Evolutionary conservation across 192 early-diverging fungal genomes (phyloP).

Genomic region (Backusella mclennaniae): DNA sequence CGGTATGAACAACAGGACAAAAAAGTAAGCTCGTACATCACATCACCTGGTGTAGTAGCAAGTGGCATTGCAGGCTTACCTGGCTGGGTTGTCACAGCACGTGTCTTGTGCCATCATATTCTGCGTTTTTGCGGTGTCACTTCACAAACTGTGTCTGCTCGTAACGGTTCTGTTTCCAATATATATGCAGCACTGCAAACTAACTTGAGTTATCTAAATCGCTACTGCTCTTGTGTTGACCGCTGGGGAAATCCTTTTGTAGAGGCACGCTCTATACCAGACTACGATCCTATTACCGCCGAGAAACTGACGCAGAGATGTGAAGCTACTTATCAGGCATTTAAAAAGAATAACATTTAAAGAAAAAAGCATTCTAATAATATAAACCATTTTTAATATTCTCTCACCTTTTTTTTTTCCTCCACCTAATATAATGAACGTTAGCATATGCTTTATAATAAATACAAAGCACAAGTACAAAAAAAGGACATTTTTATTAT

Average conservation of each 20-base stretch:
- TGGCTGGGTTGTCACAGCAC: slow-evolving; percentile 28
- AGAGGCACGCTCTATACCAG: background rate
- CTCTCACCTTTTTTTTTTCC: too few species aligned
- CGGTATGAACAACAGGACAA: slow-evolving; percentile 11
- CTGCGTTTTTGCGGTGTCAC: slow-evolving; percentile 42
- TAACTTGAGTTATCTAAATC: background rate
- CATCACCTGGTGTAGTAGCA: slow-evolving; percentile 56
- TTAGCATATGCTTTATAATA: background rate
- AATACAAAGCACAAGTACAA: background rate
- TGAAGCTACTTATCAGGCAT: slow-evolving; percentile 19
- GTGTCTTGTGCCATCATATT: slow-evolving; percentile 25
- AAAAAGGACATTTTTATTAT: background rate
- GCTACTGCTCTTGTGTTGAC: slow-evolving; percentile 19
- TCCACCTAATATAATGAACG: background rate
- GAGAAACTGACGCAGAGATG: slow-evolving; percentile 18
- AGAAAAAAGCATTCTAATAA: background rate
- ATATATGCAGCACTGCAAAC: slow-evolving; percentile 39
- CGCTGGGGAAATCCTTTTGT: slow-evolving; percentile 31
- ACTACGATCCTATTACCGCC: background rate
- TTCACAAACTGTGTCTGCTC: slow-evolving; percentile 46
- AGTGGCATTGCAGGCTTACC: slow-evolving; percentile 47
- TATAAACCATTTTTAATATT: too few species aligned
- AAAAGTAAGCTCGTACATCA: slow-evolving; percentile 44
- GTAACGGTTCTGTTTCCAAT: slow-evolving; percentile 48
- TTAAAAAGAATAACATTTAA: slow-evolving; percentile 12